Base-by-base conservation (phyloP, 179 eudicot genomes). In the Beta macrorhiza region DNA sequence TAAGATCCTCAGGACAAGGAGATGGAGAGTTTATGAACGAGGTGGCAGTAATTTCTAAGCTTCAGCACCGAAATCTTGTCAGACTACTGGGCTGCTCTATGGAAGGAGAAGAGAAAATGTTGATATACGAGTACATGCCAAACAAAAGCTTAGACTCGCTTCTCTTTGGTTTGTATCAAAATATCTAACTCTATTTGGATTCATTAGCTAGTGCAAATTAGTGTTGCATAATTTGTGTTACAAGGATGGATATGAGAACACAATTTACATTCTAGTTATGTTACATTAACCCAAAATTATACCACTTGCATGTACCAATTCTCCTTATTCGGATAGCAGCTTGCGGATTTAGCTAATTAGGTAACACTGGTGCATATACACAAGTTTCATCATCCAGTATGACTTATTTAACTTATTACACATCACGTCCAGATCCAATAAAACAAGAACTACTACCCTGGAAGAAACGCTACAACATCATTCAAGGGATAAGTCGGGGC, bases 11-110 rank as follows among this genome's bases (percentile, higher is more conserved):
- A 13, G 76, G 76, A 72, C 76, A 72, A 52, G 76, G 76, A 20
- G 17, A 20, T 20, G 9, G 10, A 74, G 76, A 72, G 76, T 72
- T 72, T 51, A 51, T 72, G 58, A 72, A 72, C 51, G 76, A 72
- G 44, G 77, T 74, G 63, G 0, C 25, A 20, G 20, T 74, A 20
- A 55, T 74, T 29, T 74, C 77, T 29, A 74, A 74, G 16, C 63
- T 74, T 74, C 77, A 74, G 77, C 77, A 74, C 62, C 44, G 62
- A 0, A 74, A 74, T 51, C 77, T 74, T 74, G 77, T 74, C 63
- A 53, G 63, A 74, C 44, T 74, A 74, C 63, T 74, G 19, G 77
- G 77, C 20, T 67, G 78, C 71, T 83, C 73, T 51, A 65, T 74
- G 15, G 56, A 22, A 74, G 49, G 63, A 74, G 77, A 74, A 15